Base-by-base conservation (phyloP, 1,284 basidiomycete genomes). In the Pyrrhoderma lamaoense region DNA sequence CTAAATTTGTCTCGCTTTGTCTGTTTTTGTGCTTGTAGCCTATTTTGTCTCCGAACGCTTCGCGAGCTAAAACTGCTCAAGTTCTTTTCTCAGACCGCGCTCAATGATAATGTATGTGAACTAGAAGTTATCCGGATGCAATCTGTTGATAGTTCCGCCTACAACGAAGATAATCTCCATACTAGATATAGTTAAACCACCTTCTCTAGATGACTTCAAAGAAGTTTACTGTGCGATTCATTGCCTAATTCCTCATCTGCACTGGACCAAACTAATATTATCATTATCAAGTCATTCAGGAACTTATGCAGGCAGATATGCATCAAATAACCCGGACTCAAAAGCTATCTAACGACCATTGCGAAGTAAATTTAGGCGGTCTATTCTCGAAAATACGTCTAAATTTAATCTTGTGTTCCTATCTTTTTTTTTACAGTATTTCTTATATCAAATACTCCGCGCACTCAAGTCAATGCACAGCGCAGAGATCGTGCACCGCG, bases 401-500 rank as follows among this genome's bases (percentile, higher is more conserved):
- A n/a, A 31, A 31, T 31, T 31, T 31, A 5, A 49, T 52, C 42
- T 40, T 42, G 35, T 34, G 62, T 93, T 92, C 96, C 98, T 60
- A 91, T 94, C 44, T 96, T 93, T 7, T 91, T 92, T 22, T 95
- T 98, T 96, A 76, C 91, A 93, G 66, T 94, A 89, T 22, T 99
- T 99, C 80, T 78, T 99, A 60, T 99, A 99, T 68, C 96, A 99
- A 67, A 99, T 94, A 1, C 82, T 99, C 8, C 99, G 96, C 61
- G 96, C 96, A 5, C 73, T 99, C 51, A 95, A 95, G 72, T 99
- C 99, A 67, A 99, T 99, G 64, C 96, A 99, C 72, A 95, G 93
- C 35, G 95, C 96, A 31, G 95, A 94, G 62, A 96, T 99, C 21
- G 78, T 99, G 34, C 96, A 99, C 67, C 88, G 96, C 36, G 96